Conservation (phyloP, 352 stramenopile species). For the Thalassiosira gravida region DNA sequence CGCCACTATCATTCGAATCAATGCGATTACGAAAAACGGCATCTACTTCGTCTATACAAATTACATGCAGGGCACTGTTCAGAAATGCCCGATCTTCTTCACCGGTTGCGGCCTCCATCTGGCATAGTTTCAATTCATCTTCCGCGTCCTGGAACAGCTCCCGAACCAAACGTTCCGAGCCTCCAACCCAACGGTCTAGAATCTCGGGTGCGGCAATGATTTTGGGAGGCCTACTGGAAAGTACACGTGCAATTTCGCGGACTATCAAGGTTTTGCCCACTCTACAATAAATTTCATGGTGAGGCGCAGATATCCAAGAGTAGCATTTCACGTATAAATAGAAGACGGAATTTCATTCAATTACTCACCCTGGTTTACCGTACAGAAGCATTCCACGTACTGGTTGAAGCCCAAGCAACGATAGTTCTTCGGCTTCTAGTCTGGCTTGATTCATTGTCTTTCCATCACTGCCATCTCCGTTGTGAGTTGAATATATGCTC, state of each 20-base stretch:
- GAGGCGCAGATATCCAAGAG: no score
- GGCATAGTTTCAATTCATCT: conserved; percentile 55
- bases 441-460: conserved; percentile 20
- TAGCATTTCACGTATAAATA: no score
- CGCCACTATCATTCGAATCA: conserved; percentile 62
- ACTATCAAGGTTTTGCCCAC: conserved; percentile 94
- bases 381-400: conserved; percentile 91
- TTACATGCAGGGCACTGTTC: conserved; percentile 68
- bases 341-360: no score
- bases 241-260: conserved; percentile 90
- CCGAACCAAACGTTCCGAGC: conserved; percentile 96
- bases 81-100: conserved; percentile 39
- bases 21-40: conserved; percentile 73
- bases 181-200: conserved; percentile 98
- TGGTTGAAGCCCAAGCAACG: conserved; percentile 95
- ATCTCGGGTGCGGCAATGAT: conserved; percentile 98
- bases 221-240: conserved; percentile 86
- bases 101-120: conserved; percentile 56
- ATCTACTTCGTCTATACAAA: conserved; percentile 85
- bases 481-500: conserved; percentile 48
- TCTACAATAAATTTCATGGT: no score
- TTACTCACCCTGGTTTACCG: conserved; percentile 84
- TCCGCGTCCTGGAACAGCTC: conserved; percentile 95
- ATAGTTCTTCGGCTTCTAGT: conserved; percentile 76
- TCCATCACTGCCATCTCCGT: conserved; percentile 8